Evolutionary conservation across 1,284 basidiomycete genomes (phyloP).

Genomic region (Ceratobasidium sp.): DNA sequence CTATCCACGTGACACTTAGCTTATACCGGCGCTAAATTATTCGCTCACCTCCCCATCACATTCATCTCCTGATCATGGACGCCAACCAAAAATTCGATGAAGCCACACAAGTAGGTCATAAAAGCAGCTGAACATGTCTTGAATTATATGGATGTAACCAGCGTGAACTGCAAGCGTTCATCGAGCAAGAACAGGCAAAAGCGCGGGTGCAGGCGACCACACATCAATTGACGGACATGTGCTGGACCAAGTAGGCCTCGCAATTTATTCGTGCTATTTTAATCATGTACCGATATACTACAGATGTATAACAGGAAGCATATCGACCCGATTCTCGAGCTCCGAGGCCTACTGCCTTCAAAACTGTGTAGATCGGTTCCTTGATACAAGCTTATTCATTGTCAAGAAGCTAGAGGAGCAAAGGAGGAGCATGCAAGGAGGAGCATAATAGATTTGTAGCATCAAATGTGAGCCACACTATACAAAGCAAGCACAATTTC

Average conservation of each 20-base stretch:
- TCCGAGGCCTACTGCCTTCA: constrained; percentile 84
- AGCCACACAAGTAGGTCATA: constrained; percentile 72
- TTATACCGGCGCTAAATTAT: not conserved
- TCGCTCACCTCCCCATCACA: not conserved
- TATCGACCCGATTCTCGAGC: constrained; percentile 84
- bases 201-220: constrained; percentile 75
- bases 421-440: constrained; percentile 49
- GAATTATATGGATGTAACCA: no score
- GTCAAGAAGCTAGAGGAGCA: constrained; percentile 80
- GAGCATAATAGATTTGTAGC: not conserved
- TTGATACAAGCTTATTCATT: constrained; percentile 90
- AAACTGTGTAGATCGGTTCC: constrained; percentile 94
- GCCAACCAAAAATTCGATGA: constrained; percentile 69
- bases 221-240: constrained; percentile 75
- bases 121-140: no score
- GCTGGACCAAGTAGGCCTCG: constrained; percentile 86
- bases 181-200: constrained; percentile 89
- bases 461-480: constrained; percentile 4
- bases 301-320: constrained; percentile 86
- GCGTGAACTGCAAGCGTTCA: constrained; percentile 85
- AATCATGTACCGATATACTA: constrained; percentile 40
- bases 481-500: no score
- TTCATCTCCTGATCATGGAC: constrained; percentile 38
- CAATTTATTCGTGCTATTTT: not conserved
- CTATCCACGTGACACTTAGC: constrained; percentile 3